Base-by-base conservation (phyloP, 2,329 filamentous ascomycete species). In the Fusarium sp. region DNA sequence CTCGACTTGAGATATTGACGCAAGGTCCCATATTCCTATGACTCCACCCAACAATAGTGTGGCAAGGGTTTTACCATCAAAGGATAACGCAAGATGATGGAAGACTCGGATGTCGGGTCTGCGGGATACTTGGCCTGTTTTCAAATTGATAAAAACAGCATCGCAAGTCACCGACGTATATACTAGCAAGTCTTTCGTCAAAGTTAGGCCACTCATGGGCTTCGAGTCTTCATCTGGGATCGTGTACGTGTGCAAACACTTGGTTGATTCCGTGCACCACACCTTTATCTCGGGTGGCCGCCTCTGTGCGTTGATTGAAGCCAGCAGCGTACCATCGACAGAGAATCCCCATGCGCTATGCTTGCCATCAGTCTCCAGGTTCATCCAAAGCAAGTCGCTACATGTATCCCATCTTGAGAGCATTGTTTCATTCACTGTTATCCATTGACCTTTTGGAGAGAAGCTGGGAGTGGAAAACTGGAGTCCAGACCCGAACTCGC, bases 11-110 rank as follows among this genome's bases (percentile, higher is more conserved):
- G 15, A 6, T 3, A n/a, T 2, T 4, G 46, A 11, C 7, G 11
- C 10, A 5, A 24, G 15, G 7, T 26, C 10, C 32, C 32, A 49
- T n/a, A 37, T 11, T 19, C 15, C n/a, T 4, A 37, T 11, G 1
- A 4, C 5, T 4, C 3, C 3, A 24, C 5, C 1, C 0, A 0
- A 6, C 3, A 10, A 15, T 24, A 6, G 11, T 13, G 10, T 26
- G 9, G 46, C 46, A 8, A 49, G 20, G 7, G 30, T 13, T 11
- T 37, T 26, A 3, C 10, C 20, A 35, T 49, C 32, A 15, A 4
- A 0, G 11, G 46, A 49, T 15, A 37, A 7, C 3, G 32, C 22
- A 7, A 2, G 6, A 24, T 24, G 5, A 6, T 24, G 4, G 5
- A 6, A 37, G 3, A 1, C 0, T 13, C 32, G 10, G 14, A 9